Conservation (phyloP, 1,139 yeast genomes). For the Yamadazyma siamensis region DNA sequence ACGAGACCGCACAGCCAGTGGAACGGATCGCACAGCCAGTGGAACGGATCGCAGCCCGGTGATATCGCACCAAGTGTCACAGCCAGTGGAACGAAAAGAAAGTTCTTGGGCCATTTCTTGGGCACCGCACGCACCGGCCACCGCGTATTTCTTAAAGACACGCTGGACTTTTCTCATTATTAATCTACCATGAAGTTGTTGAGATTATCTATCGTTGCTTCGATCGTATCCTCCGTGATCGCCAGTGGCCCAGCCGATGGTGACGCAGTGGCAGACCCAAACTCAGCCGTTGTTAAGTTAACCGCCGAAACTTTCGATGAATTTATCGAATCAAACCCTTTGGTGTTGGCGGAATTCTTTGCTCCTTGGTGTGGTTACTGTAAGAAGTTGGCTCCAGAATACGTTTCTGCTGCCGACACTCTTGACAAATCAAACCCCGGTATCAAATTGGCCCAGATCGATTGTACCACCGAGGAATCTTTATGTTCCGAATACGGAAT, state of each 20-base stretch:
- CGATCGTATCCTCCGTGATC: conserved; percentile 36
- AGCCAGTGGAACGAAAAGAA: too few species aligned
- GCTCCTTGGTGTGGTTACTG: conserved; percentile 99
- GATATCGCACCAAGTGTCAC: too few species aligned
- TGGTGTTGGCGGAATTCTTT: conserved; percentile 90
- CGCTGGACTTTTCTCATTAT: not conserved
- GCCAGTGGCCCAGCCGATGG: conserved; percentile 47
- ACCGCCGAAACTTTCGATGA: conserved; percentile 56
- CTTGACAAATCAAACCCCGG: conserved; percentile 56
- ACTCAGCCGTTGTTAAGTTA: conserved; percentile 85
- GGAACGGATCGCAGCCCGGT: too few species aligned
- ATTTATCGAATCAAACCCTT: conserved; percentile 67
- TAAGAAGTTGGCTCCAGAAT: conserved; percentile 91
- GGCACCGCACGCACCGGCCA: too few species aligned
- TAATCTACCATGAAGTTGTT: conserved; percentile 37
- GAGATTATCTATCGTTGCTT: conserved; percentile 38
- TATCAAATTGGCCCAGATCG: conserved; percentile 84
- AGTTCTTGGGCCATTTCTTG: too few species aligned
- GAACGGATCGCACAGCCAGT: too few species aligned
- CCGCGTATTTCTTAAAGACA: too few species aligned
- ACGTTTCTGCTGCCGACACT: conserved; percentile 75
- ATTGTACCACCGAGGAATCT: conserved; percentile 84
- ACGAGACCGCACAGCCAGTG: too few species aligned
- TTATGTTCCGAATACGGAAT: conserved; percentile 74
- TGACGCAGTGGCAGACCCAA: conserved; percentile 72